phyloP scores from a whole-genome alignment of 106 monocot species.

The Dioscorea alata region DNA sequence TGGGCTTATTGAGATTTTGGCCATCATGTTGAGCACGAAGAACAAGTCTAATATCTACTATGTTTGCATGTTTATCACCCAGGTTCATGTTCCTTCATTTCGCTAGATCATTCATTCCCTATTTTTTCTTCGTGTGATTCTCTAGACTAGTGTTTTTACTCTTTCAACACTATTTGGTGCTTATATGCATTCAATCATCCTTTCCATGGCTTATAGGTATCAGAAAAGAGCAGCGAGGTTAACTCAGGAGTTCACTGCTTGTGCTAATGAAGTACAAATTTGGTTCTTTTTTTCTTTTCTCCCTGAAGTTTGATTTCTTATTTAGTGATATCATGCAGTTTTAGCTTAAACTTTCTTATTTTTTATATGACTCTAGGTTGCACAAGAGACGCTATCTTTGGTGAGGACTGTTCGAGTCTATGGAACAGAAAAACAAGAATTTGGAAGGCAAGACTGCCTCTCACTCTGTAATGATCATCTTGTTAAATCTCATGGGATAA shows the following conservation, averaged over 20 bases:
- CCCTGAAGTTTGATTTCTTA: background rate
- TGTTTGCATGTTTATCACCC: too few relatives aligned
- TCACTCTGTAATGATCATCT: background rate
- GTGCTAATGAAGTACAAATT: slow-evolving; percentile 40
- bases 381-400: slow-evolving; percentile 81
- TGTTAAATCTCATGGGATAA: background rate
- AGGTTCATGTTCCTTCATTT: too few relatives aligned
- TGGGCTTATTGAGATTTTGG: too few relatives aligned
- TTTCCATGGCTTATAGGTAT: slow-evolving; percentile 38
- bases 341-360: background rate
- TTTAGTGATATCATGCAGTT: background rate
- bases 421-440: slow-evolving; percentile 90
- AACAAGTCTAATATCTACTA: too few relatives aligned
- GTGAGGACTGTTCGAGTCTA: slow-evolving; percentile 81
- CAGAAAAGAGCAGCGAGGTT: slow-evolving; percentile 82
- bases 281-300: background rate
- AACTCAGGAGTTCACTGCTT: slow-evolving; percentile 74
- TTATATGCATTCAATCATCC: too few relatives aligned
- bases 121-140: too few relatives aligned
- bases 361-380: slow-evolving; percentile 39
- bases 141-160: too few relatives aligned
- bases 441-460: slow-evolving; percentile 34
- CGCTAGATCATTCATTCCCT: too few relatives aligned
- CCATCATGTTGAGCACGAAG: too few relatives aligned
- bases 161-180: too few relatives aligned